Evolutionary conservation across 176 grass and related monocot species (phyloP), one percentile per base, ranked within the genome.

Genomic region (Puccinellia tenuiflora): DNA sequence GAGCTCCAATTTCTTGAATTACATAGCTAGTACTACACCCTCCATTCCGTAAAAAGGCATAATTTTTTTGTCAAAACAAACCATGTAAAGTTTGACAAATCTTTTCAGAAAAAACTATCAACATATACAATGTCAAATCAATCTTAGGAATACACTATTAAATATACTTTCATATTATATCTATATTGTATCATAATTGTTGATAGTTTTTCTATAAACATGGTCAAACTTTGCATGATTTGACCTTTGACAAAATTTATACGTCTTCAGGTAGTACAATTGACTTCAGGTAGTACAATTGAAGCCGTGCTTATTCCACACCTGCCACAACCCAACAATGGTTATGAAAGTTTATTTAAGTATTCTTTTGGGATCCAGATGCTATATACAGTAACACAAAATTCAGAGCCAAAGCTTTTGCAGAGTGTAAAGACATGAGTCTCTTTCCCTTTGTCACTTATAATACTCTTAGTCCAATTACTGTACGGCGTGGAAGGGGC

Each of bases 361-460:
- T 52, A 47, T 72, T 46, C 25, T 63, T 73, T 80, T 9, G 11
- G 25, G 17, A 80, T 47, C n/a, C 66, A 31, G 34, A 79, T 62
- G n/a, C n/a, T 56, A 33, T 71, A 77, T 22, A 39, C 1, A 37
- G 28, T 40, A 1, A 9, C 8, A 52, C 40, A 65, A 77, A 76
- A 81, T 78, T 82, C 48, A 83, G 64, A 52, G 39, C 4, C 47
- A 39, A 68, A 85, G 61, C 68, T 75, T 75, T 84, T 68, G 48
- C 63, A 51, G n/a, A 29, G 39, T 56, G 47, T 42, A 70, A 68
- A 70, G 53, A 52, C 21, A 55, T 35, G 55, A 50, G 21, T 48
- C 50, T 28, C 9, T 69, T 66, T 57, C 57, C 47, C 43, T 65
- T 73, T 82, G 33, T 7, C 37, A 76, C 81, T 78, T 29, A 17